These are phyloP conservation scores for Otatea glauca DNA, from an alignment of 176 grass and related monocot genomes.

Conservation along the genomic window DNA sequence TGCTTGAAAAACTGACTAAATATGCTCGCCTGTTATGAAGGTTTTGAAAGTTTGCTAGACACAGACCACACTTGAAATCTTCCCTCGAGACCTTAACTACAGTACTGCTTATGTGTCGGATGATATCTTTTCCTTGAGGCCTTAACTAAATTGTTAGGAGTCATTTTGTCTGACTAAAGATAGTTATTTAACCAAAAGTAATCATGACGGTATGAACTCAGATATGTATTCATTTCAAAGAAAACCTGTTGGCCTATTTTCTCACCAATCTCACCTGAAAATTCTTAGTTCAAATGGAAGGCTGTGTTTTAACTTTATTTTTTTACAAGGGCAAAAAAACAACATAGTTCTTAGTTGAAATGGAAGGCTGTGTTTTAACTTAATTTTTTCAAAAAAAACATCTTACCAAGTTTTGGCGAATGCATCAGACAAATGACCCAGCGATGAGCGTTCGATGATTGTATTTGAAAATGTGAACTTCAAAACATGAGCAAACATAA, in stretches of 20 bases:
- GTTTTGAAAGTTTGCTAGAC: background rate
- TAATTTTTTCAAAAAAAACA: too few relatives aligned
- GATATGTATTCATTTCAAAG: background rate
- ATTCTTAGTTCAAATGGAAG: background rate
- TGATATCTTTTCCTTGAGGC: background rate
- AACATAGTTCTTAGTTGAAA: too few relatives aligned
- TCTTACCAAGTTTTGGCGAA: too few relatives aligned
- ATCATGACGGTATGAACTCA: background rate
- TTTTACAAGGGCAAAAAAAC: background rate
- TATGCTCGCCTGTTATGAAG: background rate
- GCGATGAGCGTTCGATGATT: background rate
- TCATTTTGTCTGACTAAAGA: background rate
- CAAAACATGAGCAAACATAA: background rate
- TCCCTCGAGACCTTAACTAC: background rate
- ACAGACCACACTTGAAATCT: background rate
- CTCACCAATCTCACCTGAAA: background rate
- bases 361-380: too few relatives aligned
- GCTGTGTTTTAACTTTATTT: background rate
- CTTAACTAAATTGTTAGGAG: background rate
- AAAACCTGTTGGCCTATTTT: conserved; percentile 9
- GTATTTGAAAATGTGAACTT: background rate
- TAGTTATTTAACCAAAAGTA: background rate
- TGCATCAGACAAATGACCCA: too few relatives aligned
- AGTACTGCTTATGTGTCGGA: background rate
- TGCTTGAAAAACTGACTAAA: background rate